Evolutionary conservation across 306 rosid genomes (phyloP).

Genomic region (Ormosia semicastrata): DNA sequence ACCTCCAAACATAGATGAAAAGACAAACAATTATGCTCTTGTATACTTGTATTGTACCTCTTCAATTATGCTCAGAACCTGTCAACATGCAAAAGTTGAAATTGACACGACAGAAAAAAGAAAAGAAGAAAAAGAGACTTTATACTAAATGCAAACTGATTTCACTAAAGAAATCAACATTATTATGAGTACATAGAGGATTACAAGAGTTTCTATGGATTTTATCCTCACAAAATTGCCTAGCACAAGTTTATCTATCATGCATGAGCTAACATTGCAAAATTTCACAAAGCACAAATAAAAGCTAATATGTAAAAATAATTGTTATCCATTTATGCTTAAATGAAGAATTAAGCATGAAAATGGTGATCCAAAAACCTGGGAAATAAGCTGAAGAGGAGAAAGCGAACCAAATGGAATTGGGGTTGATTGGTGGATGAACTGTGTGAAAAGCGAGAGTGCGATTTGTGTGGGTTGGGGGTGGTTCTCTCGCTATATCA

Average conservation of each 20-base stretch:
- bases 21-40: slow-evolving; percentile 34
- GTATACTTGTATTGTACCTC: not conserved
- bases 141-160: not conserved
- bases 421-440: slow-evolving; percentile 7
- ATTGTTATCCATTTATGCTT: not conserved
- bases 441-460: not conserved
- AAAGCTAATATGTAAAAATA: not conserved
- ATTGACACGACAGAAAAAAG: slow-evolving; percentile 1
- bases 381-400: not conserved
- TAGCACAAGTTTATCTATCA: not conserved
- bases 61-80: slow-evolving; percentile 38
- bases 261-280: slow-evolving; percentile 11
- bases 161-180: not conserved
- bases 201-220: not conserved
- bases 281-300: not conserved
- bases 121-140: not conserved
- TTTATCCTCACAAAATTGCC: not conserved
- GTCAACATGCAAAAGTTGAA: slow-evolving; percentile 39
- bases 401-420: slow-evolving; percentile 40
- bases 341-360: slow-evolving; percentile 16
- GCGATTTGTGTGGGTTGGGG: slow-evolving; percentile 29
- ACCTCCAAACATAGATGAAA: slow-evolving; percentile 85
- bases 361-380: slow-evolving; percentile 14
- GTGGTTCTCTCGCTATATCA: slow-evolving; percentile 46
- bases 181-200: not conserved